Conservation (phyloP, 2,329 filamentous ascomycete genomes). For the Phialophora expanda region DNA sequence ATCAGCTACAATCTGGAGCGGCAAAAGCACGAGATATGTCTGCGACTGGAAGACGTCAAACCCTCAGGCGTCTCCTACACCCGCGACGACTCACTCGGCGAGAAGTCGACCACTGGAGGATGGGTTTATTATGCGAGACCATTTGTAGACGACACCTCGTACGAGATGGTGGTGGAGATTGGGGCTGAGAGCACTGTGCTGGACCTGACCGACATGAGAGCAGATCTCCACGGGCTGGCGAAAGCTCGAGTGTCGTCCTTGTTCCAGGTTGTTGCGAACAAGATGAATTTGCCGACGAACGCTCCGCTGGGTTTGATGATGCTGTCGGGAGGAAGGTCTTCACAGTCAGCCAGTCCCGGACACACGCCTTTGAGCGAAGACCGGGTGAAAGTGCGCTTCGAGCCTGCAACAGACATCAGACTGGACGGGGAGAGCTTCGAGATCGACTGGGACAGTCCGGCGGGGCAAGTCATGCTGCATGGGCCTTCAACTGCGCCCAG, state of each 20-base stretch:
- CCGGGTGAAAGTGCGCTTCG: slow-evolving; percentile 68
- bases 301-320: slow-evolving; percentile 70
- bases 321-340: slow-evolving; percentile 64
- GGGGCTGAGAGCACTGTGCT: slow-evolving; percentile 66
- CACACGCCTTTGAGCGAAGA: slow-evolving; percentile 74
- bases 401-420: slow-evolving; percentile 52
- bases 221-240: slow-evolving; percentile 74
- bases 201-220: slow-evolving; percentile 60
- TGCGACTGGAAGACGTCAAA: slow-evolving; percentile 84
- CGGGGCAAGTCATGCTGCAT: slow-evolving; percentile 32
- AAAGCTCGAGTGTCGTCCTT: slow-evolving; percentile 73
- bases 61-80: slow-evolving; percentile 78
- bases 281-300: slow-evolving; percentile 69
- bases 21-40: slow-evolving; percentile 72
- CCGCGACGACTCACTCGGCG: slow-evolving; percentile 49
- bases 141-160: slow-evolving; percentile 75
- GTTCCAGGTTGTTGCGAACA: slow-evolving; percentile 80
- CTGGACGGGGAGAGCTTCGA: slow-evolving; percentile 48
- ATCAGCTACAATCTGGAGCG: slow-evolving; percentile 76
- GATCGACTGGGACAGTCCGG: slow-evolving; percentile 33
- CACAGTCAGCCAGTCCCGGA: slow-evolving; percentile 68
- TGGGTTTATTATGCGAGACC: slow-evolving; percentile 83
- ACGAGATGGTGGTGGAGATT: slow-evolving; percentile 81
- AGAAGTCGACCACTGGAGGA: slow-evolving; percentile 44
- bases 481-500: slow-evolving; percentile 25